Evolutionary conservation across 345 rosid species (phyloP), one percentile per base, ranked within the genome.

Genomic region (Geranium rotundifolium): DNA sequence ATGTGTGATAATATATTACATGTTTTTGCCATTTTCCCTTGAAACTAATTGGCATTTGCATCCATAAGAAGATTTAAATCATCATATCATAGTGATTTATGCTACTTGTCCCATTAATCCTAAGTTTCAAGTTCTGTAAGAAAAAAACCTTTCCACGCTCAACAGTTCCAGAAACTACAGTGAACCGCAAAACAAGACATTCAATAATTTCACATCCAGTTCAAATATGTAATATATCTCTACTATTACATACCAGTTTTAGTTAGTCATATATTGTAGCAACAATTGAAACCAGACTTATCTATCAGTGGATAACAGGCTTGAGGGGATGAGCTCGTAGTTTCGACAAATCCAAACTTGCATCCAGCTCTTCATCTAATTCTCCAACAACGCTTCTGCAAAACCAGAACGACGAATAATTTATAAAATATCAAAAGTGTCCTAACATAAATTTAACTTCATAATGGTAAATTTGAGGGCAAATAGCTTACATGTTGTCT

Each of bases 251-350:
- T 16, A 46, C 52, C 52, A 46, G 16, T 34, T 34, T 34, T 34
- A 9, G 3, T 9, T 12, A 46, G 52, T 46, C 52, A 46, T 14
- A 46, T 10, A 46, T 3, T 46, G 14, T 46, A 46, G 52, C 16
- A 46, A 46, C 41, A 34, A 34, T 12, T 12, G 52, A 46, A 12
- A 46, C 15, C 12, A 3, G 0, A 46, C 14, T 46, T 14, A 14
- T 8, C 39, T 63, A 71, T 82, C 79, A 93, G 73, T 90, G 99
- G 73, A 88, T 75, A 41, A 93, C 90, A 7, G 97, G 90, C 77
- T 93, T 93, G 63, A 93, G 81, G 58, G 96, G 99, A 70, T 93
- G 96, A 68, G 99, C 99, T 79, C 89, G 88, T 71, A 90, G 76
- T 63, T 80, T 86, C 29, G 96, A 81, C 66, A 93, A 68, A 61